Conservation (phyloP, 2,329 filamentous ascomycete species). For the Aaosphaeria pasadenensis region DNA sequence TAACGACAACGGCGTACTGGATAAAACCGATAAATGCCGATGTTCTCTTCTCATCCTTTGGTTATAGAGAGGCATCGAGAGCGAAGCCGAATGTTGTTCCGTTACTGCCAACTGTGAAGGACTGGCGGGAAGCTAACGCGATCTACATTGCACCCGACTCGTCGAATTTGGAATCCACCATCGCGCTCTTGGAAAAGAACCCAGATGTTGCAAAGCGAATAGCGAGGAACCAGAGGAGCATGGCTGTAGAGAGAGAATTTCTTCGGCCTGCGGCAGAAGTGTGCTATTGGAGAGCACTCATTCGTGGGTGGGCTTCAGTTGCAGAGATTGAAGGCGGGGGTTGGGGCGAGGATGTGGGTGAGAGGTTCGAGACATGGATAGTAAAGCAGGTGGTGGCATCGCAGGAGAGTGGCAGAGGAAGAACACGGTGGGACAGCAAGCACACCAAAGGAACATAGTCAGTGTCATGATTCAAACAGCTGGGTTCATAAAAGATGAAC, state of each 20-base stretch:
- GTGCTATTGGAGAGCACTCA: slow-evolving; percentile 15
- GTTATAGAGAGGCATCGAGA: too few relatives aligned
- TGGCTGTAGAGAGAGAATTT: slow-evolving; percentile 4
- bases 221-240: slow-evolving; percentile 11
- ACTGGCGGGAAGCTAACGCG: slow-evolving; percentile 11
- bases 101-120: slow-evolving; percentile 1
- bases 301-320: slow-evolving; percentile 10
- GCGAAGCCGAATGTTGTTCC: background rate
- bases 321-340: slow-evolving; percentile 2
- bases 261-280: slow-evolving; percentile 11
- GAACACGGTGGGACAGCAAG: background rate
- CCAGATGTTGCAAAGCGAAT: slow-evolving; percentile 9
- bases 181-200: slow-evolving; percentile 4
- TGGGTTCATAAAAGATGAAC: background rate
- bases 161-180: slow-evolving; percentile 8
- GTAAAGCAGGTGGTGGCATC: slow-evolving; percentile 5
- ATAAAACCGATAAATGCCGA: slow-evolving; percentile 9
- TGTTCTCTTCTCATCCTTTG: slow-evolving; percentile 3
- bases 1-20: slow-evolving; percentile 8
- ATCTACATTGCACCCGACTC: slow-evolving; percentile 11
- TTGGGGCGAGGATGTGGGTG: slow-evolving; percentile 9
- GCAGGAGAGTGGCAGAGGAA: background rate
- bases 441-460: background rate
- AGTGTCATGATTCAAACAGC: background rate
- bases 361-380: slow-evolving; percentile 15